Percentiles rank a stretch among this genome's conserved stretches.
These are phyloP conservation scores for Juncus effusus DNA, from an alignment of 176 grass and related monocot species.

Conservation along the genomic window DNA sequence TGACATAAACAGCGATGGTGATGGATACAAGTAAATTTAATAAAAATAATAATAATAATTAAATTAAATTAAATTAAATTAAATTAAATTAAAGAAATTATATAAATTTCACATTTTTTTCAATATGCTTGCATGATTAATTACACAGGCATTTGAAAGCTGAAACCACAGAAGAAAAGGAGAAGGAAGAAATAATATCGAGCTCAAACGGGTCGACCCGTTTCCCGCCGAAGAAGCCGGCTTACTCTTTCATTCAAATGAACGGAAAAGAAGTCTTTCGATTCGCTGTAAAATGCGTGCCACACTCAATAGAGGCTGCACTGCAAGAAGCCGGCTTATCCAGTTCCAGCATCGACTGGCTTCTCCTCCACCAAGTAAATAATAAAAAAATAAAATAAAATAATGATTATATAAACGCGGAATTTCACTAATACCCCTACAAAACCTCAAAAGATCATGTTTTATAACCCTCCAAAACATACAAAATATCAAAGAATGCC, in stretches of 20 bases:
- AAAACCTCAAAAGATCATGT: too few relatives aligned
- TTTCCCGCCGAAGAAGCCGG: slow-evolving; percentile 71
- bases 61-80: neutral
- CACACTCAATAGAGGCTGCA: slow-evolving; percentile 70
- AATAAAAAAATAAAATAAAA: neutral
- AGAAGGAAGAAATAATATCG: slow-evolving; percentile 30
- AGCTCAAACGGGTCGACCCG: slow-evolving; percentile 50
- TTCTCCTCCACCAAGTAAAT: slow-evolving; percentile 89
- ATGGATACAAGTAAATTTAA: slow-evolving; percentile 59
- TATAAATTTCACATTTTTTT: slow-evolving; percentile 1
- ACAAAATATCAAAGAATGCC: too few relatives aligned
- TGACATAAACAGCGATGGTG: slow-evolving; percentile 69
- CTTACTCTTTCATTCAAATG: slow-evolving; percentile 81
- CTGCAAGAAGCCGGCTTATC: slow-evolving; percentile 62
- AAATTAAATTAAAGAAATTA: neutral
- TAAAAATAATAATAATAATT: neutral
- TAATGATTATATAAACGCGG: too few relatives aligned
- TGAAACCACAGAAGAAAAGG: slow-evolving; percentile 19
- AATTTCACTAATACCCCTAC: too few relatives aligned
- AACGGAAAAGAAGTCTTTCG: slow-evolving; percentile 97
- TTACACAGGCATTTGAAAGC: slow-evolving; percentile 68
- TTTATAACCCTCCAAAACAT: too few relatives aligned
- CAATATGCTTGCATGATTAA: slow-evolving; percentile 23
- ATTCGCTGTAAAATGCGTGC: slow-evolving; percentile 80
- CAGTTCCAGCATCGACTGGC: slow-evolving; percentile 76